phyloP scores from a whole-genome alignment of 2,329 filamentous ascomycete genomes.

The Hypoxylon rubiginosum region DNA sequence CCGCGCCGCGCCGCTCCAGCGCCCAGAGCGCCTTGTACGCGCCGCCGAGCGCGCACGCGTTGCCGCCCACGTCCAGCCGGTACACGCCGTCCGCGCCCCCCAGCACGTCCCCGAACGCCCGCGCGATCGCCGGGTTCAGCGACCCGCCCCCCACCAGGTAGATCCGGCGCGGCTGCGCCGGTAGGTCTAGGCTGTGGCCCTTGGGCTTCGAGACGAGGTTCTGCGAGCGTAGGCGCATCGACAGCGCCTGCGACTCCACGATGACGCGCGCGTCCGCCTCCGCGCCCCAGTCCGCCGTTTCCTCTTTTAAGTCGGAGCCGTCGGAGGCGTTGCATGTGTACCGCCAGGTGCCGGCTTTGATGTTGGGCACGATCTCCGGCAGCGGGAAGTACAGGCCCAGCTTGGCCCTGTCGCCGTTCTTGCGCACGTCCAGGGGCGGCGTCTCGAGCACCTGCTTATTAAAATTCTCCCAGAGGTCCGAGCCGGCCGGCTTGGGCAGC shows the following conservation, averaged over 20 bases:
- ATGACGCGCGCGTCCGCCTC: constrained; percentile 85
- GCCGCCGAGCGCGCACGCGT: constrained; percentile 92
- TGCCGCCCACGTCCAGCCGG: constrained; percentile 92
- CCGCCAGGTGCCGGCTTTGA: constrained; percentile 87
- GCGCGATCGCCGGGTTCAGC: constrained; percentile 88
- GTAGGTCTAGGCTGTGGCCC: too few relatives aligned
- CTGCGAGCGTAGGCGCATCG: constrained; percentile 86
- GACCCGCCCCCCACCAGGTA: constrained; percentile 96
- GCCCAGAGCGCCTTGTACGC: constrained; percentile 98
- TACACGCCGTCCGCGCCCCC: constrained; percentile 92
- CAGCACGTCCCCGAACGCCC: constrained; percentile 87
- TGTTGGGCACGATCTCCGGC: constrained; percentile 95
- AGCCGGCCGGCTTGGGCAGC: constrained; percentile 69
- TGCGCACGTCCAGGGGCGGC: constrained; percentile 75
- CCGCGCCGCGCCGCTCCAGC: constrained; percentile 71
- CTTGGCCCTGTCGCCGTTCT: constrained; percentile 73
- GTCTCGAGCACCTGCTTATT: constrained; percentile 78
- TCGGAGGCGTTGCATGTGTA: constrained; percentile 73
- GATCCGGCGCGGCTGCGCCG: constrained; percentile 87
- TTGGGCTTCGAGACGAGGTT: constrained; percentile 75
- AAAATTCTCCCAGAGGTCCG: constrained; percentile 82
- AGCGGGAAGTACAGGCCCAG: constrained; percentile 95
- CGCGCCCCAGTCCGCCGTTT: constrained; percentile 65
- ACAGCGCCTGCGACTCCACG: constrained; percentile 94
- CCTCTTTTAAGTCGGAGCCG: constrained; percentile 63